Evolutionary conservation across 805 yeast genomes (phyloP), one percentile per base, ranked within the genome.

Genomic region (Torulaspora quercuum): DNA sequence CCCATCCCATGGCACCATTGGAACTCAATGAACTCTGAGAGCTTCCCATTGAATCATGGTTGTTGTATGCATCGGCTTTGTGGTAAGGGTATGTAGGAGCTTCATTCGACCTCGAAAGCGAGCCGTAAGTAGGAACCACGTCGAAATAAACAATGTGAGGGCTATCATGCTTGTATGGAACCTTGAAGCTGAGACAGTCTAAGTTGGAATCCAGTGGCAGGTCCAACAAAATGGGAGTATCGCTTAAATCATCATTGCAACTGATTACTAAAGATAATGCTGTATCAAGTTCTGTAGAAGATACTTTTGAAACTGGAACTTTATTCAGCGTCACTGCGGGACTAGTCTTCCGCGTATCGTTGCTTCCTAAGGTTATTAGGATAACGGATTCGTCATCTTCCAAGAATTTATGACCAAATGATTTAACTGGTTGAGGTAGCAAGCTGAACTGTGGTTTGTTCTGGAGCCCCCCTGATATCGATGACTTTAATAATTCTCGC

Each of bases 41-140:
- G 27, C 28, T 33, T 9, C 16, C 15, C 22, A 26, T 7, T 17
- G 33, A 15, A 15, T 33, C 25, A 16, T 26, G 12, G 10, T 25
- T 20, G n/a, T 31, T 24, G 18, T 29, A 29, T 10, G 35, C 16
- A 10, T 32, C 33, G 14, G 20, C 20, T 10, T 14, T 24, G 17
- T 20, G 14, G 21, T 15, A 29, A 16, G 24, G 32, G 8, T 33
- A 35, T 7, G 20, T 19, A 18, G 23, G 16, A 21, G 25, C 12
- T 14, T 20, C 16, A 19, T 18, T 16, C 14, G 23, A 16, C 9
- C 33, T 35, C 7, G 37, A 24, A 11, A 65, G 62, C 35, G 70
- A 71, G 29, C 79, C 82, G 59, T 87, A 88, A 0, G 97, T 86
- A 15, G 96, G 95, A 11, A 89, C 87, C 38, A 89, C 73, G 59